These are phyloP conservation scores for Lachnellula willkommii DNA, from an alignment of 2,329 filamentous ascomycete genomes.

Conservation along the genomic window DNA sequence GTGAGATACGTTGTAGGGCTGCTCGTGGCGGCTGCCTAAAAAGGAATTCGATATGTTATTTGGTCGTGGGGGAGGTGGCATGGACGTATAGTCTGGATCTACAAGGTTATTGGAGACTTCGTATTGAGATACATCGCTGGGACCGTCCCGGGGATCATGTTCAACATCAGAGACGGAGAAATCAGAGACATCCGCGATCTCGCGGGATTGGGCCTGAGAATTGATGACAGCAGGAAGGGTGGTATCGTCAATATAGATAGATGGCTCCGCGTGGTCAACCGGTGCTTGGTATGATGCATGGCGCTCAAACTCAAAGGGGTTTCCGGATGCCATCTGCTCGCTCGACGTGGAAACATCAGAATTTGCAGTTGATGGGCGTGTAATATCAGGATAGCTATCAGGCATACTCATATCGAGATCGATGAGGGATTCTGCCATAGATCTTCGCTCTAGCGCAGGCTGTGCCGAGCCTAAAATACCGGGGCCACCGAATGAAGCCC, in stretches of 20 bases:
- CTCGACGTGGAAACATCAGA: conserved; percentile 40
- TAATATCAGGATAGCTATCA: conserved; percentile 34
- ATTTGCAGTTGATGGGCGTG: conserved; percentile 28
- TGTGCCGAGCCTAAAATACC: conserved; percentile 8
- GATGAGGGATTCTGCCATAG: conserved; percentile 37
- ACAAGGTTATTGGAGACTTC: conserved; percentile 9
- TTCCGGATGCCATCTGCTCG: conserved; percentile 47
- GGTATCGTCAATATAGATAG: conserved; percentile 55
- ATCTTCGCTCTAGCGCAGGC: conserved; percentile 20
- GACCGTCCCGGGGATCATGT: conserved; percentile 3
- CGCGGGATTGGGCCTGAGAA: conserved; percentile 13
- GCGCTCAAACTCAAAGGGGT: conserved; percentile 60
- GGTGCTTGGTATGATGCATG: conserved; percentile 51
- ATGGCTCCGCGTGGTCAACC: conserved; percentile 23
- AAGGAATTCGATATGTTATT: neutral
- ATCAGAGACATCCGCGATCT: conserved; percentile 28
- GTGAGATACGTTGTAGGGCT: conserved; percentile 14
- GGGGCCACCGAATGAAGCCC: conserved; percentile 16
- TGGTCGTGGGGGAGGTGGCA: conserved; percentile 17
- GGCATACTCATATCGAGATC: conserved; percentile 50
- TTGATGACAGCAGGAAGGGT: conserved; percentile 37
- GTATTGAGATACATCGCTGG: conserved; percentile 12
- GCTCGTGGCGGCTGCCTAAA: neutral
- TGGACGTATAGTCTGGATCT: conserved; percentile 18
- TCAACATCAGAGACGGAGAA: conserved; percentile 29